These are phyloP conservation scores for Neonectria hederae DNA, from an alignment of 2,329 filamentous ascomycete species.

Conservation along the genomic window DNA sequence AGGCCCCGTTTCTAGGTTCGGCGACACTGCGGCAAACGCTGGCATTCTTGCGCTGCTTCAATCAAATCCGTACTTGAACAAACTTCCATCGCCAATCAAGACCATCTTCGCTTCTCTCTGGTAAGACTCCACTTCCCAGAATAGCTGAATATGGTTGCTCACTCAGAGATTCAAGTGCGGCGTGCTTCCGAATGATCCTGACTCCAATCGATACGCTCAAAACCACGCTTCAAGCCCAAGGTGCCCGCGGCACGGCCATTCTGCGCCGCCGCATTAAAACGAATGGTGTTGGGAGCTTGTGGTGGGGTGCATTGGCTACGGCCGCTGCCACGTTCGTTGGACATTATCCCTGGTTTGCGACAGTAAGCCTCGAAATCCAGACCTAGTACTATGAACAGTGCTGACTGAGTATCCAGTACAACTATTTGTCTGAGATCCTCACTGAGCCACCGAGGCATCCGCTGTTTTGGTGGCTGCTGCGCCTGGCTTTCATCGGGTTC, in stretches of 20 bases:
- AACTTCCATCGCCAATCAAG: conserved; percentile 54
- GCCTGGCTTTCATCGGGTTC: conserved; percentile 51
- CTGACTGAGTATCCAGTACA: conserved; percentile 48
- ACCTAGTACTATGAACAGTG: background rate
- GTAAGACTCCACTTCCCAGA: conserved; percentile 16
- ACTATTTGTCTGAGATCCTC: conserved; percentile 52
- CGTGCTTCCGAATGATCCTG: conserved; percentile 57
- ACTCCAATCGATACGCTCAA: conserved; percentile 61
- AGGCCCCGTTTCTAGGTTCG: conserved; percentile 58
- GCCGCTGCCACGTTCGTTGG: conserved; percentile 60
- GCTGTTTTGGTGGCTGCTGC: conserved; percentile 53
- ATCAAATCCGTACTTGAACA: conserved; percentile 56
- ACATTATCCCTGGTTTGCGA: conserved; percentile 61
- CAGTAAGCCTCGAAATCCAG: conserved; percentile 43
- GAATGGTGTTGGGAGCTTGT: conserved; percentile 56
- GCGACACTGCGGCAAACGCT: conserved; percentile 60
- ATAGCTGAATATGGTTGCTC: background rate
- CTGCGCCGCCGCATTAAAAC: conserved; percentile 56
- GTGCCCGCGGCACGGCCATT: conserved; percentile 52
- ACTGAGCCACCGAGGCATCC: conserved; percentile 52
- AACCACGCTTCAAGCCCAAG: conserved; percentile 60
- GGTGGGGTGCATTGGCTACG: conserved; percentile 61
- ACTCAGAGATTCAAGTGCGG: conserved; percentile 46
- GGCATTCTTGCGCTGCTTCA: conserved; percentile 59
- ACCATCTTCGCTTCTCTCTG: conserved; percentile 59